Evolutionary conservation across 2,329 filamentous ascomycete genomes (phyloP), one percentile per base, ranked within the genome.

Genomic region (Curvularia sp.): DNA sequence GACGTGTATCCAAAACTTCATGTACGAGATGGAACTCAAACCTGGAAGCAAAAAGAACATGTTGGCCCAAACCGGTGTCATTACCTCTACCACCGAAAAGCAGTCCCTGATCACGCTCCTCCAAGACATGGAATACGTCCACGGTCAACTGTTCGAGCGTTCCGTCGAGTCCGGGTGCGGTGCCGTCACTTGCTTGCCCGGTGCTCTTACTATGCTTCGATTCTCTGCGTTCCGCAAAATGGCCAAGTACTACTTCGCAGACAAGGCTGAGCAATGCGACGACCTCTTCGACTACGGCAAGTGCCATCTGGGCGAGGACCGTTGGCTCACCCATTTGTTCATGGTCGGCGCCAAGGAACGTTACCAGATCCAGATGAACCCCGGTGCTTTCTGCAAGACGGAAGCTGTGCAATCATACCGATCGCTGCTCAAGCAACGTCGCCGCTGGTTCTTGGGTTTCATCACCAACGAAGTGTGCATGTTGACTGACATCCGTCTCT

Each of bases 401-500:
- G 94, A 98, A 77, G 94, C 95, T 23, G 94, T 97, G 18, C 93
- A 97, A 78, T 93, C 90, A 2, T 93, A 93, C 77, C 80, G 81
- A 56, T 93, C 90, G 68, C 85, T 99, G 46, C 83, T 97, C 75
- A 97, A 98, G 82, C 95, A 99, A 80, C 89, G 95, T 59, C 89
- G 94, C 54, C 86, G 95, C 73, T 99, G 95, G 95, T 98, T 98
- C 76, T 83, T 98, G 42, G 94, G 94, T 28, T 97, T 97, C 78
- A 93, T 98, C 79, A 97, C 94, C 15, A 99, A 99, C 77, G 94
- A 98, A 77, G 94, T 93, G 7, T 97, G 93, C 80, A 97, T 98
- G 95, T 82, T 99, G 80, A 98, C 95, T 1, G 94, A 98, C 78
- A 87, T 91, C 77, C 87, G 95, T 58, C 83, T 98, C 27, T 98